phyloP scores from a whole-genome alignment of 495 filamentous ascomycete genomes.

The Penicillium crystallinum region DNA sequence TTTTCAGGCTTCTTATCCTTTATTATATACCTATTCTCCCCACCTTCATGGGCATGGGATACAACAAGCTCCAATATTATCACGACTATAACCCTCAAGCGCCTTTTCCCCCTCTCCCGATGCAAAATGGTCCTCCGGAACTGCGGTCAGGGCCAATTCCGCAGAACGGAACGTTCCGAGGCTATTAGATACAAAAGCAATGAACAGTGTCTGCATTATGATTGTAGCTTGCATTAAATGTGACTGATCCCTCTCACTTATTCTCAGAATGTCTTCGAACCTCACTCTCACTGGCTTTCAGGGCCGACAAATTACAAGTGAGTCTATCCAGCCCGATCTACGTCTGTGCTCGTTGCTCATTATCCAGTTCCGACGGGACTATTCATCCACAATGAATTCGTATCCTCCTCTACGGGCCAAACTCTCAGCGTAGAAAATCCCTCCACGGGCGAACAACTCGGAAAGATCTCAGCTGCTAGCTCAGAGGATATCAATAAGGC shows the following conservation, averaged over 20 bases:
- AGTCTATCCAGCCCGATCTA: not conserved
- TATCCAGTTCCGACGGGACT: slow-evolving; percentile 25
- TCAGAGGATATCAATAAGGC: slow-evolving; percentile 46
- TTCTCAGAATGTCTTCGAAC: slow-evolving; percentile 2
- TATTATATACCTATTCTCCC: too few species aligned
- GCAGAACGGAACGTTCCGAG: slow-evolving; percentile 4
- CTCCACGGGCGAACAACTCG: slow-evolving; percentile 26
- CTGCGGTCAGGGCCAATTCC: not conserved
- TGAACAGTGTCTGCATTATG: not conserved
- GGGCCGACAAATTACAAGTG: slow-evolving; percentile 17
- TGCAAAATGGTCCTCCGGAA: not conserved
- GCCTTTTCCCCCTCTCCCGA: too few species aligned
- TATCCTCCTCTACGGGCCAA: slow-evolving; percentile 11
- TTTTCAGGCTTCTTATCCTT: too few species aligned
- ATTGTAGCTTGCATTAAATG: not conserved
- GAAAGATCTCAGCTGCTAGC: slow-evolving; percentile 21
- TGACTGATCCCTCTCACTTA: not conserved
- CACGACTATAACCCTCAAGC: too few species aligned
- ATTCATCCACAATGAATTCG: slow-evolving; percentile 39
- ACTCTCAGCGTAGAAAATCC: slow-evolving; percentile 25
- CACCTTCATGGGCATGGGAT: too few species aligned
- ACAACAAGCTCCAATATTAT: too few species aligned
- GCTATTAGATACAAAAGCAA: slow-evolving; percentile 1
- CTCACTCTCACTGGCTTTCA: slow-evolving; percentile 14
- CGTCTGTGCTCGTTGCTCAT: not conserved